phyloP scores from a whole-genome alignment of 129 eudicot genomes.

The Helianthus tuberosus region DNA sequence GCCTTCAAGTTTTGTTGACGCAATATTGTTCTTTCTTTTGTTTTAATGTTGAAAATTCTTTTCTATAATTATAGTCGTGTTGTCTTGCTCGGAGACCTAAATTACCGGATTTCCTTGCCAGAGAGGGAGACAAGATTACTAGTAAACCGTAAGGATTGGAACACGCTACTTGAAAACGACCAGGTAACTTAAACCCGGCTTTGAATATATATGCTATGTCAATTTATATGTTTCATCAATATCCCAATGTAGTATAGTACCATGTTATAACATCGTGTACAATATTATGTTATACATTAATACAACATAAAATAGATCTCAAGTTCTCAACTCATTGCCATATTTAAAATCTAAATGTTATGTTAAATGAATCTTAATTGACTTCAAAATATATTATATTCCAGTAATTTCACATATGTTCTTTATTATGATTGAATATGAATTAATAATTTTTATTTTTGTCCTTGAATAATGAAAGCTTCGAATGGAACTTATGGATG shows the following conservation, averaged over 20 bases:
- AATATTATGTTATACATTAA: neutral
- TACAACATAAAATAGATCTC: neutral
- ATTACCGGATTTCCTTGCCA: slow-evolving; percentile 71
- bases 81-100: slow-evolving; percentile 73
- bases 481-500: slow-evolving; percentile 62
- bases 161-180: slow-evolving; percentile 62
- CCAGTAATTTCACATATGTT: neutral
- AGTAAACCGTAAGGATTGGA: slow-evolving; percentile 66
- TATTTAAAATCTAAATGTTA: no score
- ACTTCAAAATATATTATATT: neutral
- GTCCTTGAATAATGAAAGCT: slow-evolving; percentile 44
- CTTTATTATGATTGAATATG: neutral
- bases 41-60: neutral
- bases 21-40: neutral
- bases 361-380: neutral
- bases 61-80: slow-evolving; percentile 48
- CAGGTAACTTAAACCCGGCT: slow-evolving; percentile 50
- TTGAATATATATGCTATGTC: no score
- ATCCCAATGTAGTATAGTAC: neutral
- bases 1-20: neutral
- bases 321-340: no score
- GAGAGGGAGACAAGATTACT: slow-evolving; percentile 58
- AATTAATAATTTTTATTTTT: neutral
- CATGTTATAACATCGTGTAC: neutral
- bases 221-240: neutral